These are phyloP conservation scores for Escallonia rubra DNA, from an alignment of 129 eudicot species.

Conservation along the genomic window DNA sequence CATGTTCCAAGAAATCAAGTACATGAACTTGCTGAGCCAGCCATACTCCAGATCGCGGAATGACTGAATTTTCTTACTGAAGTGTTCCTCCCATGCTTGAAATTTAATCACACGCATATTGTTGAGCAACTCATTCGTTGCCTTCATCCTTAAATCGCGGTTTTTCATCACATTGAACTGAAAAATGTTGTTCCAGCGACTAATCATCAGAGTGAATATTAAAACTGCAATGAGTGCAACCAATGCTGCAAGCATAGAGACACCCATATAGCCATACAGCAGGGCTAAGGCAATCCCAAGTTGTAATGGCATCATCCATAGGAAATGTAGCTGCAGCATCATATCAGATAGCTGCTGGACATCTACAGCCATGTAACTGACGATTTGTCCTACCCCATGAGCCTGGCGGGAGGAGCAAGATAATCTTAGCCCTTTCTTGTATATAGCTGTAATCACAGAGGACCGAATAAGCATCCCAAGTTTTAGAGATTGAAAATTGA, in stretches of 20 bases:
- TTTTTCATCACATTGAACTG: slow-evolving; percentile 14
- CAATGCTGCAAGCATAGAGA: slow-evolving; percentile 12
- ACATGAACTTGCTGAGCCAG: slow-evolving; percentile 18
- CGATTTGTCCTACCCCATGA: slow-evolving; percentile 49
- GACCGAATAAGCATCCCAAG: slow-evolving; percentile 38
- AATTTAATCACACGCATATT: slow-evolving; percentile 23
- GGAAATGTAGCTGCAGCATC: slow-evolving; percentile 30
- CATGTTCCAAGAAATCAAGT: slow-evolving; percentile 6
- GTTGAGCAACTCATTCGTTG: slow-evolving; percentile 15
- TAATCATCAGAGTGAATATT: slow-evolving; percentile 5
- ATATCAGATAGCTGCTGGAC: slow-evolving; percentile 35
- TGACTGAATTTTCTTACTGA: slow-evolving; percentile 11
- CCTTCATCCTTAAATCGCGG: slow-evolving; percentile 18
- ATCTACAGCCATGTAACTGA: slow-evolving; percentile 49
- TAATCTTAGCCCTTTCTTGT: slow-evolving; percentile 35
- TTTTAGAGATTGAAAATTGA: slow-evolving; percentile 15
- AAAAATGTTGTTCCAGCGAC: slow-evolving; percentile 17
- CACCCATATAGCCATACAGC: slow-evolving; percentile 23
- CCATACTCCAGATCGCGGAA: slow-evolving; percentile 9
- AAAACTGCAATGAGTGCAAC: slow-evolving; percentile 8
- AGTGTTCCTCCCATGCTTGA: slow-evolving; percentile 25
- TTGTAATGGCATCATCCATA: slow-evolving; percentile 42
- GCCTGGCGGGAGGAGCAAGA: slow-evolving; percentile 39
- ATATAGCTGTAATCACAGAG: slow-evolving; percentile 27
- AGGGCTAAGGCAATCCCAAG: slow-evolving; percentile 20